Conservation (phyloP, 768 basidiomycete species). For the Piloderma croceum region DNA sequence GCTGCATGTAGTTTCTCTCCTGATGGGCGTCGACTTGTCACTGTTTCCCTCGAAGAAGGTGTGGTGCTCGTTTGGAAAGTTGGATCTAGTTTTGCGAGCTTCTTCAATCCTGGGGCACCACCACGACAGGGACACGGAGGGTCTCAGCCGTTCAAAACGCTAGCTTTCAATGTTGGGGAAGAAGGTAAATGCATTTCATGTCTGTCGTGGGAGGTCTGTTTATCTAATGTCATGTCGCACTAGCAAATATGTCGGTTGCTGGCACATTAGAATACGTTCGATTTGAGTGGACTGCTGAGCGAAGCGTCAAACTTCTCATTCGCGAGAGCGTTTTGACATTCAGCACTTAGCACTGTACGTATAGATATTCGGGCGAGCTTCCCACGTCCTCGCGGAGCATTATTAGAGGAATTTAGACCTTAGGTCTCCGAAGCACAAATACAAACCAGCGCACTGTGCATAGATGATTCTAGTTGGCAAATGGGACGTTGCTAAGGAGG, state of each 20-base stretch:
- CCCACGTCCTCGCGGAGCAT: too few relatives aligned
- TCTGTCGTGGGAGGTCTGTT: background rate
- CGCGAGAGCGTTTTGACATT: conserved; percentile 81
- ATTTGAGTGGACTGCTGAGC: conserved; percentile 82
- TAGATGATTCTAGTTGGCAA: too few relatives aligned
- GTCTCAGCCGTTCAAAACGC: conserved; percentile 81
- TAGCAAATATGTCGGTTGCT: conserved; percentile 35
- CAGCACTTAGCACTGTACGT: too few relatives aligned
- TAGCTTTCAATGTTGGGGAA: conserved; percentile 79
- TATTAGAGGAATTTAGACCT: too few relatives aligned
- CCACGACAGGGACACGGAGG: conserved; percentile 83
- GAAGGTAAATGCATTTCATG: conserved; percentile 51
- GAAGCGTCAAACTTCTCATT: conserved; percentile 80
- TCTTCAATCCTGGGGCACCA: conserved; percentile 88
- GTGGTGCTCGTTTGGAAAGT: conserved; percentile 94
- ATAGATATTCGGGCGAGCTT: too few relatives aligned
- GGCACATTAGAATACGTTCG: conserved; percentile 66
- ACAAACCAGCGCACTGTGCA: too few relatives aligned
- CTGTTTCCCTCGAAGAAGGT: conserved; percentile 80
- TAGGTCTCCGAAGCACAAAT: too few relatives aligned
- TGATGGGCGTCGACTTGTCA: conserved; percentile 86
- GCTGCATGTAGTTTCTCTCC: conserved; percentile 89
- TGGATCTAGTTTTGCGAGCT: conserved; percentile 79
- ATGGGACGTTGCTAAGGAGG: too few relatives aligned
- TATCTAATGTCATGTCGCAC: background rate